Base-by-base conservation (phyloP, 2,329 filamentous ascomycete genomes). In the Aspergillus fumigatiaffinis region DNA sequence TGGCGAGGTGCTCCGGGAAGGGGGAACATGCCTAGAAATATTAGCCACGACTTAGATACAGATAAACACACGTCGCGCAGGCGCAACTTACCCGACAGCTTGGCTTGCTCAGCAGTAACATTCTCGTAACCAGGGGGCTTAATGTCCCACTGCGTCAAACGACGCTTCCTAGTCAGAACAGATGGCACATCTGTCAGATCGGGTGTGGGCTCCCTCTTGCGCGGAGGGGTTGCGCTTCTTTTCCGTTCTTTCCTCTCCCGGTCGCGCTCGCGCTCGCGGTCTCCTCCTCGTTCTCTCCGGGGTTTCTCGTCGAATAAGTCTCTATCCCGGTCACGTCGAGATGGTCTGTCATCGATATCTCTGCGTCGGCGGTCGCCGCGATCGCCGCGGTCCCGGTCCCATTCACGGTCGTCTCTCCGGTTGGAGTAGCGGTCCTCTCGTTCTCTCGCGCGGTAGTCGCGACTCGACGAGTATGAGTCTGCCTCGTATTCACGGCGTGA, bases 71-170 rank as follows among this genome's bases (percentile, higher is more conserved):
- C 12, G 29, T n/a, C 54, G n/a, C n/a, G 20, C 38, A 53, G 21
- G 10, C 21, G 23, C 26, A 48, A 63, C 75, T 63, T 66, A 78
- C 79, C 86, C 2, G 95, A 99, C 48, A 99, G 83, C 80, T 99
- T 99, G 52, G 94, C 95, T 75, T 99, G 95, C 76, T 99, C 95
- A 23, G 94, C 92, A 2, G 94, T 97, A 63, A 99, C 93, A 75
- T 94, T 96, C 71, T 99, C 95, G 71, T 99, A 99, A 48, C 94
- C 93, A 17, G 92, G 91, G 5, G 94, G 94, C 79, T 99, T 99
- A 75, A 99, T 97, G 74, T 99, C 95, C 94, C 94, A 99, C 76
- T 99, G 95, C 38, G 92, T 97, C 81, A 99, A 80, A 58, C 94
- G 89, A 66, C 95, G 88, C 81, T 92, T 94, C 68, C 93, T 88